These are phyloP conservation scores for Metschnikowia sp. DNA, from an alignment of 805 yeast species.

Conservation along the genomic window DNA sequence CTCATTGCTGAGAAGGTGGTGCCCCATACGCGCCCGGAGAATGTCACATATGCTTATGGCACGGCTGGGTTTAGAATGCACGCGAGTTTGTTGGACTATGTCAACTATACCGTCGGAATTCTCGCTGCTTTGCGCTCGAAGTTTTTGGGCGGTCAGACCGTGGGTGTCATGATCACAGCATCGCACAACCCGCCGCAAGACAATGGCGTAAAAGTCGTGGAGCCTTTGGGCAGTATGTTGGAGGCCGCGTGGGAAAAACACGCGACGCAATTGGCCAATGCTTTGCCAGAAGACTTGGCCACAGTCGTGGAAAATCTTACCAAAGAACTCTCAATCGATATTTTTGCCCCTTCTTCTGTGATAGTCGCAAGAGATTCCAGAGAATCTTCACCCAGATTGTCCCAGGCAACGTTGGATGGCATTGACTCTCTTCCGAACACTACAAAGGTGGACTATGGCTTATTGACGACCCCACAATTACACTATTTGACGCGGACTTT, in stretches of 20 bases:
- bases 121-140: conserved; percentile 83
- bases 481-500: conserved; percentile 77
- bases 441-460: conserved; percentile 52
- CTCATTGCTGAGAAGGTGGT: conserved; percentile 5
- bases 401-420: conserved; percentile 59
- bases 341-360: conserved; percentile 42
- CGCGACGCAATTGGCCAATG: conserved; percentile 80
- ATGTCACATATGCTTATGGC: conserved; percentile 63
- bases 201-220: conserved; percentile 66
- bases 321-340: conserved; percentile 44
- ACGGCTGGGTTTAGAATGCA: conserved; percentile 93
- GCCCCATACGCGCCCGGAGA: conserved; percentile 44
- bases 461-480: conserved; percentile 89
- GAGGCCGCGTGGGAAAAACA: conserved; percentile 76
- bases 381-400: conserved; percentile 70
- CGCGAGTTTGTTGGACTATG: conserved; percentile 69
- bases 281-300: conserved; percentile 45
- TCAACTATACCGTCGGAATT: conserved; percentile 77
- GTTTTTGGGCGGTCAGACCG: conserved; percentile 57
- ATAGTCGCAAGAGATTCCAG: conserved; percentile 86
- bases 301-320: conserved; percentile 37
- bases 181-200: conserved; percentile 92
- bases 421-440: conserved; percentile 46
- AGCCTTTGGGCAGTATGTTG: conserved; percentile 90
- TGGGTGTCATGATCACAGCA: conserved; percentile 97